Evolutionary conservation across 2,329 filamentous ascomycete species (phyloP), one percentile per base, ranked within the genome.

Genomic region (Corniculantispora saksenae): DNA sequence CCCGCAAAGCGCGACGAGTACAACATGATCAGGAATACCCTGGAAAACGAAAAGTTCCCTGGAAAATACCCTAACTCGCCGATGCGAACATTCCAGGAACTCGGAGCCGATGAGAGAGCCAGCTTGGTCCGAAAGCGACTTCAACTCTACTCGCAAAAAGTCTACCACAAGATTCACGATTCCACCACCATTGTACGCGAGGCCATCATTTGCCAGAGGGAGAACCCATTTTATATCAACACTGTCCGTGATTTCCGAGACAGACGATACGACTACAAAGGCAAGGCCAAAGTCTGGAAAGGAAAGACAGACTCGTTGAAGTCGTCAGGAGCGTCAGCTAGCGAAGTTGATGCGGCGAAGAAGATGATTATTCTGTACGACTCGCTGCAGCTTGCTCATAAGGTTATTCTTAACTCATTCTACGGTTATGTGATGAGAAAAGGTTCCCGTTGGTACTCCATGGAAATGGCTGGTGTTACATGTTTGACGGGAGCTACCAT

Each of bases 401-500:
- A 99, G 77, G 95, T 99, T 80, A 99, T 99, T 84, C 78, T 99
- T 63, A 99, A 99, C 82, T 97, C 93, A 64, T 99, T 99, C 82
- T 99, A 99, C 71, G 95, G 95, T 68, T 99, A 99, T 75, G 95
- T 98, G 76, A 99, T 99, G 95, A 86, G 95, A 81, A 99, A 99
- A 76, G 95, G 95, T 40, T 99, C 95, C 45, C 89, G 95, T 63
- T 99, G 95, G 95, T 99, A 99, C 76, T 99, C 95, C 21, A 90
- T 99, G 86, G 95, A 99, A 76, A 99, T 99, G 95, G 95, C 96
- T 19, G 95, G 95, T 71, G 95, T 99, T 5, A 99, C 95, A 50
- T 99, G 95, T 80, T 82, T 99, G 76, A 99, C 95, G 1, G 95
- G 95, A 67, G 95, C 95, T 38, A 92, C 89, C 50, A 99, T 99